Conservation (phyloP, 257 asterid species). For the Solanum paucissectum region DNA sequence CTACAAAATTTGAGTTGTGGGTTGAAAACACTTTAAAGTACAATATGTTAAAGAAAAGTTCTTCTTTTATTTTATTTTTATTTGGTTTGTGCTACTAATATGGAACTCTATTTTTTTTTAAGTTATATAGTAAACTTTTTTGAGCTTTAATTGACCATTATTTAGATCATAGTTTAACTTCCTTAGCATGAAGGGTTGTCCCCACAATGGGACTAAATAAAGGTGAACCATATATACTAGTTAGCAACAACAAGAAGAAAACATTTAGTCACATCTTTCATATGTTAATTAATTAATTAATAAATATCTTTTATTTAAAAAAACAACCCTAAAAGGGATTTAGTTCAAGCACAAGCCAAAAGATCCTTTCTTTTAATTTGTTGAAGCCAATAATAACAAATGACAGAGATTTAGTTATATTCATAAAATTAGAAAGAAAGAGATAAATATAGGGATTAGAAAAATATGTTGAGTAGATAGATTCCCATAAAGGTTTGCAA, state of each 20-base stretch:
- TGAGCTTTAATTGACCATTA: not conserved
- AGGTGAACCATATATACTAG: not conserved
- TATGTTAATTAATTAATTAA: not conserved
- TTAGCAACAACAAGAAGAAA: not conserved
- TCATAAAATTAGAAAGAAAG: not conserved
- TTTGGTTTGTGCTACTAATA: not conserved
- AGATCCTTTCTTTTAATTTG: not conserved
- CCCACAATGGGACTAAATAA: not conserved
- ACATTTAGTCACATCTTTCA: not conserved
- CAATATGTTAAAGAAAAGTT: not conserved
- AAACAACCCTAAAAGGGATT: not conserved
- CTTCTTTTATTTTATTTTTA: not conserved
- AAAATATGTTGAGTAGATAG: not conserved
- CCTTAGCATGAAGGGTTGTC: not conserved
- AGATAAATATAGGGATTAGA: not conserved
- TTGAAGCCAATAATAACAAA: not conserved
- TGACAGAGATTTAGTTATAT: not conserved
- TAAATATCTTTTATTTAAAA: not conserved
- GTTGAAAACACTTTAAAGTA: not conserved
- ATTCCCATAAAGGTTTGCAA: not conserved
- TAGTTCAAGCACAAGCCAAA: not conserved
- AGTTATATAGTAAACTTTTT: not conserved
- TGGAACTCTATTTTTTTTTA: not conserved
- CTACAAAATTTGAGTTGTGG: not conserved
- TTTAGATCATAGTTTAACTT: not conserved